Evolutionary conservation across 2,329 filamentous ascomycete species (phyloP).

Genomic region (Aspergillus pseudonomiae): DNA sequence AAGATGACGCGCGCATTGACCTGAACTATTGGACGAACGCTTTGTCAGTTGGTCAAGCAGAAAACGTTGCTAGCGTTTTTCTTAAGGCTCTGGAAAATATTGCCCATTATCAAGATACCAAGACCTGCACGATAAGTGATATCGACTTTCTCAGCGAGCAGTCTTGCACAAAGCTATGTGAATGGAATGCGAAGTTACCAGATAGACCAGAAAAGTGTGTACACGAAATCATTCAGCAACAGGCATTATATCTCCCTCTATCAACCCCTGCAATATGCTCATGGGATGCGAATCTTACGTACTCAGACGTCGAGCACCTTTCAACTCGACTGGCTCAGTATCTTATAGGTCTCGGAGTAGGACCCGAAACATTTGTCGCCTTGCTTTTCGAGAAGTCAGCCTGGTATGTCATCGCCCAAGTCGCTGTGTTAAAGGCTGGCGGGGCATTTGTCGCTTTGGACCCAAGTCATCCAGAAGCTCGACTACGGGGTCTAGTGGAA

Average conservation of each 20-base stretch:
- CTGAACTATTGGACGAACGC: slow-evolving; percentile 47
- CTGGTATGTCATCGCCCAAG: slow-evolving; percentile 46
- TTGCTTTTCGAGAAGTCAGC: slow-evolving; percentile 49
- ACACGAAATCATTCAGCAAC: slow-evolving; percentile 41
- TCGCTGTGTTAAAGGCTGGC: slow-evolving; percentile 47
- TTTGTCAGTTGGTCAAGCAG: slow-evolving; percentile 43
- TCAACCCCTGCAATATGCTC: slow-evolving; percentile 36
- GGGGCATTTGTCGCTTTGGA: slow-evolving; percentile 48
- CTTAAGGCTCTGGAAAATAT: slow-evolving; percentile 42
- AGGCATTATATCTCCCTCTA: slow-evolving; percentile 23
- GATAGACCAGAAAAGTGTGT: slow-evolving; percentile 36
- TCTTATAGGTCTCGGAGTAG: slow-evolving; percentile 42
- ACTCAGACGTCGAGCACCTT: slow-evolving; percentile 41
- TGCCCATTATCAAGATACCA: slow-evolving; percentile 36
- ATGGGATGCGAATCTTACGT: slow-evolving; percentile 43
- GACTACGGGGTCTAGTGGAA: slow-evolving; percentile 38
- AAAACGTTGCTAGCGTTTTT: slow-evolving; percentile 43
- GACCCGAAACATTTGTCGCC: slow-evolving; percentile 42
- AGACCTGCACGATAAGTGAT: slow-evolving; percentile 34
- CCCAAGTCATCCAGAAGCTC: slow-evolving; percentile 42
- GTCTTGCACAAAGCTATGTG: slow-evolving; percentile 34
- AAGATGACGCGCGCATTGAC: slow-evolving; percentile 41
- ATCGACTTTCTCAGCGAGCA: slow-evolving; percentile 35
- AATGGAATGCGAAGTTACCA: slow-evolving; percentile 38
- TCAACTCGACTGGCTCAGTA: slow-evolving; percentile 41